Base-by-base conservation (phyloP, 2,329 filamentous ascomycete species). In the Emergomyces africanus region DNA sequence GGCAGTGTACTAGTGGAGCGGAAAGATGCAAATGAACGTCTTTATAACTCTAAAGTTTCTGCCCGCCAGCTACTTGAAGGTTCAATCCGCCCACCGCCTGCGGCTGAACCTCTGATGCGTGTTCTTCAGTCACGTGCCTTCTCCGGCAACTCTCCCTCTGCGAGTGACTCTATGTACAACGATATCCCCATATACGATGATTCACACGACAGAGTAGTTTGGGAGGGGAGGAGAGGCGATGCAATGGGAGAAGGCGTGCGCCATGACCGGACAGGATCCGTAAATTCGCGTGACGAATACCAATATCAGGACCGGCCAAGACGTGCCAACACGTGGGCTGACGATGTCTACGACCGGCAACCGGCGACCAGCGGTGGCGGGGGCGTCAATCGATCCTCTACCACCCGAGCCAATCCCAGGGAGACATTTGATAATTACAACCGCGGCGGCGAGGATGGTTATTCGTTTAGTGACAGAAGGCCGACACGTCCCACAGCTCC, bases 11-110 rank as follows among this genome's bases (percentile, higher is more conserved):
- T 99, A 64, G 89, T 97, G 63, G 94, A 99, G 77, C 84, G 94
- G 64, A 87, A 90, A 75, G 94, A 99, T 74, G 94, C 94, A 66
- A 99, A 99, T 71, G 88, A 96, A 76, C 96, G 95, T 76, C 82
- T 99, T 62, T 99, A 99, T 73, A 89, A 89, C 62, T 83, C 86
- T 60, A 84, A 88, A 62, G 82, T 89, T 72, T 90, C 89, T 9
- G 94, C 94, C 15, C 78, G 81, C 63, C 87, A 96, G 71, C 82
- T 99, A 50, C 82, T 99, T 42, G 83, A 82, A 59, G 94, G 94
- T 39, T 80, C 81, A 39, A 83, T 97, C 44, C 81, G 84, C 48
- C 83, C 90, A 0, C 92, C 94, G 1, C 83, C 88, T 0, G 86
- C 89, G 60, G 89, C 94, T 2, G 88, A 88, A 50, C 88, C 92